phyloP scores from a whole-genome alignment of 2,329 filamentous ascomycete species.

The Aspergillus sp. region DNA sequence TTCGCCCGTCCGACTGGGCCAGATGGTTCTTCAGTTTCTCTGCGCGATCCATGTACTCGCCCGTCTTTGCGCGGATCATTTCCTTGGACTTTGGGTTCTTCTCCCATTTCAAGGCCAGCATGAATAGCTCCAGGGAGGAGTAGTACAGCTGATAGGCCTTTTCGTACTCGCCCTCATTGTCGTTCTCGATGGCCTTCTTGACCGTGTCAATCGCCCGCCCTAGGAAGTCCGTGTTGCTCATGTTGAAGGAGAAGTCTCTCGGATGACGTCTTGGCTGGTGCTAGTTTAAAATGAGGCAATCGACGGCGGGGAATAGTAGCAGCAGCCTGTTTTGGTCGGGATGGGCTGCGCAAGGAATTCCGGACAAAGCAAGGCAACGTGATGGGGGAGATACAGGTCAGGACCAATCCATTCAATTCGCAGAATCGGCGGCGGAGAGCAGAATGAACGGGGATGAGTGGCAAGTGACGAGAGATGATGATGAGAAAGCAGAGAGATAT shows the following conservation, averaged over 20 bases:
- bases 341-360: background rate
- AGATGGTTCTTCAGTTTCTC: slow-evolving; percentile 96
- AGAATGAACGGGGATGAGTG: background rate
- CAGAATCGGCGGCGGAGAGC: background rate
- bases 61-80: slow-evolving; percentile 93
- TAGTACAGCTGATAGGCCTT: slow-evolving; percentile 97
- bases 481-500: slow-evolving; percentile 18
- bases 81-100: slow-evolving; percentile 97
- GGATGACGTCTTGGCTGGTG: background rate
- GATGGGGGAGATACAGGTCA: background rate
- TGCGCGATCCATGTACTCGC: slow-evolving; percentile 96
- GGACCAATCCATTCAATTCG: slow-evolving; percentile 1
- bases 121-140: slow-evolving; percentile 92
- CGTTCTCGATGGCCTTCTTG: slow-evolving; percentile 94
- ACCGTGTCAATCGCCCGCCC: slow-evolving; percentile 95
- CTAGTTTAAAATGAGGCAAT: background rate
- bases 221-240: slow-evolving; percentile 97
- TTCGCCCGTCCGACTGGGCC: slow-evolving; percentile 57
- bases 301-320: slow-evolving; percentile 7
- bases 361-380: background rate
- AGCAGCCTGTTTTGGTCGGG: background rate
- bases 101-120: slow-evolving; percentile 99
- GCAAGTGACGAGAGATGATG: slow-evolving; percentile 5
- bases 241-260: slow-evolving; percentile 45
- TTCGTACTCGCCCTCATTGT: slow-evolving; percentile 94